A percentile compares a stretch with the other conserved stretches of the same genome.
phyloP scores from a whole-genome alignment of 1,284 basidiomycete genomes.

The Trichosporon inkin region DNA sequence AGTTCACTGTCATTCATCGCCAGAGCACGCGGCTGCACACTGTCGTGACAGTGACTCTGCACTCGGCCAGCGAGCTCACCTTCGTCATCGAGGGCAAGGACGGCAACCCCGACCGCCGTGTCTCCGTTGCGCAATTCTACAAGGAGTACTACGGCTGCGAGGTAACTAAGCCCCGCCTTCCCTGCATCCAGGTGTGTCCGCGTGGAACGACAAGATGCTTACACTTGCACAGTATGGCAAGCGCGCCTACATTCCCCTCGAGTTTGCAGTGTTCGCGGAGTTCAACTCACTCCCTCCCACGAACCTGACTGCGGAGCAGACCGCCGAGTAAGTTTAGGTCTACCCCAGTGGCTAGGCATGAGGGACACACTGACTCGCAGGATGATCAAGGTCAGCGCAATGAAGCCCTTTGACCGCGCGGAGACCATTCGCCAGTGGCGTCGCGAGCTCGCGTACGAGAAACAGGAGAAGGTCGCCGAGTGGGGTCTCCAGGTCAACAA shows the following conservation, averaged over 20 bases:
- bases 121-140: constrained; percentile 47
- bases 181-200: constrained; percentile 41
- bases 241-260: constrained; percentile 39
- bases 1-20: constrained; percentile 42
- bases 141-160: constrained; percentile 29
- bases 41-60: constrained; percentile 32
- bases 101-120: constrained; percentile 25
- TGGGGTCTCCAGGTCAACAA: constrained; percentile 51
- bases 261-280: constrained; percentile 40
- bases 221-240: constrained; percentile 32
- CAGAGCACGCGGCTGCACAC: constrained; percentile 37
- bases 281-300: constrained; percentile 44
- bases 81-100: constrained; percentile 37
- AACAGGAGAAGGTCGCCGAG: constrained; percentile 34
- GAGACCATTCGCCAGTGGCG: constrained; percentile 30
- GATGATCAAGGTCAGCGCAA: constrained; percentile 49
- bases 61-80: constrained; percentile 32
- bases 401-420: constrained; percentile 36
- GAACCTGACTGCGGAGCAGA: constrained; percentile 39
- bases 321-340: constrained; percentile 30
- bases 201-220: not conserved
- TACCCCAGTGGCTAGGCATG: not conserved
- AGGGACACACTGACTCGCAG: constrained; percentile 17
- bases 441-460: constrained; percentile 35
- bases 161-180: constrained; percentile 38